Conservation (phyloP, 83 land plant genomes). For the Thuja plicata region DNA sequence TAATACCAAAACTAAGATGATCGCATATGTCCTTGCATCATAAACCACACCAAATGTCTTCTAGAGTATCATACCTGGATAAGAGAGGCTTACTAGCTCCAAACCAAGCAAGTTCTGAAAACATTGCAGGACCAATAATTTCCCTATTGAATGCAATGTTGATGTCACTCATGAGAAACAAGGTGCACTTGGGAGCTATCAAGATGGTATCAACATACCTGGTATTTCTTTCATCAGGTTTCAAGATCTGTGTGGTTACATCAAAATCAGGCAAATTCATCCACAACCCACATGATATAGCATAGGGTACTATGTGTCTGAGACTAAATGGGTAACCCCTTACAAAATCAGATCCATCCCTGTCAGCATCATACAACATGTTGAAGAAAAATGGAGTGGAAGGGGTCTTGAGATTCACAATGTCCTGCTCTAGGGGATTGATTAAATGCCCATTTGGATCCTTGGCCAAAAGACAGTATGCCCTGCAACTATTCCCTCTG, state of each 20-base stretch:
- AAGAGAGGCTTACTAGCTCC: conserved; percentile 36
- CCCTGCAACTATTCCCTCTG: conserved; percentile 56
- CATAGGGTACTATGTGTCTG: conserved; percentile 68
- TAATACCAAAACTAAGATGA: conserved; percentile 63
- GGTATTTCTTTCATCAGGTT: conserved; percentile 47
- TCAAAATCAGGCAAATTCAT: conserved; percentile 70
- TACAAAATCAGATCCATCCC: conserved; percentile 82
- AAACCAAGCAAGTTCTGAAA: conserved; percentile 39
- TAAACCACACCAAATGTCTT: conserved; percentile 83
- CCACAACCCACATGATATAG: conserved; percentile 82
- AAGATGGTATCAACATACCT: conserved; percentile 82
- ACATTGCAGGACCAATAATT: conserved; percentile 68
- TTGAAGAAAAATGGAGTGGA: conserved; percentile 90
- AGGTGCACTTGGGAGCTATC: conserved; percentile 57
- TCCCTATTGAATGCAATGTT: conserved; percentile 72
- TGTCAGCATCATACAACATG: conserved; percentile 84
- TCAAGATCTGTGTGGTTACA: conserved; percentile 68
- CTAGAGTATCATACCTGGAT: conserved; percentile 52
- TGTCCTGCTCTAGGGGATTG: conserved; percentile 67
- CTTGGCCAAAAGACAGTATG: conserved; percentile 64
- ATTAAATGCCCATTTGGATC: conserved; percentile 50
- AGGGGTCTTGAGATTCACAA: conserved; percentile 63
- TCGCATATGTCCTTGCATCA: conserved; percentile 75
- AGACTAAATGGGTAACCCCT: conserved; percentile 95
- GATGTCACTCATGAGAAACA: conserved; percentile 80